A percentile compares a stretch with the other conserved stretches of the same genome.
Conservation (phyloP, 2,329 filamentous ascomycete species). For the Thielaviopsis euricoi region DNA sequence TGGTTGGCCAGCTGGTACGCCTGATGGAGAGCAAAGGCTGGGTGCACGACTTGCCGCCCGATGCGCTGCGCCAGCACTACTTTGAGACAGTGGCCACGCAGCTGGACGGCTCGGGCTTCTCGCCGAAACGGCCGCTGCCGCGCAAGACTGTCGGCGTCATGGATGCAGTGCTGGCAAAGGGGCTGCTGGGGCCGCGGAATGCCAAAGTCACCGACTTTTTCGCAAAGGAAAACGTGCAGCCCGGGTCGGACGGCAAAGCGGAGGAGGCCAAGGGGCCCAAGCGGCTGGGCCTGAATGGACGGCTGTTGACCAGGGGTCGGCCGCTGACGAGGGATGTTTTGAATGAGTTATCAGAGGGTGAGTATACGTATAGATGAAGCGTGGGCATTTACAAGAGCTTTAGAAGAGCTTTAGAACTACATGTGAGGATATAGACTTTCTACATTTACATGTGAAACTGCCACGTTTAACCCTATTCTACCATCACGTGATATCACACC, state of each 20-base stretch:
- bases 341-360: conserved; percentile 35
- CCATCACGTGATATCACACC: not conserved
- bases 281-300: conserved; percentile 40
- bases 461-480: no score
- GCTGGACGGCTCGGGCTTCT: conserved; percentile 9
- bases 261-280: conserved; percentile 27
- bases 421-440: no score
- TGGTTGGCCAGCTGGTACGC: conserved; percentile 58
- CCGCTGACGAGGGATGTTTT: conserved; percentile 61
- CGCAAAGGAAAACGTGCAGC: conserved; percentile 30
- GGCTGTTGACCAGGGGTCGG: conserved; percentile 46
- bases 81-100: conserved; percentile 45
- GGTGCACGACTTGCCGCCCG: conserved; percentile 54
- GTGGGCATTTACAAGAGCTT: no score
- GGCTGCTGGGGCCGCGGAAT: conserved; percentile 12
- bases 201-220: conserved; percentile 6
- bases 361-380: not conserved
- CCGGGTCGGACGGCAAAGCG: conserved; percentile 17
- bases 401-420: not conserved
- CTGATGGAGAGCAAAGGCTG: conserved; percentile 67
- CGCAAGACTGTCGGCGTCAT: conserved; percentile 15
- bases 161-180: conserved; percentile 18
- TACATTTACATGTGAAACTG: no score
- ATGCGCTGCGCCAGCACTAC: conserved; percentile 48
- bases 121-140: conserved; percentile 13